Percentiles rank a stretch among this genome's conserved stretches.
Conservation (phyloP, 768 basidiomycete genomes). For the Kwoniella newhampshirensis region DNA sequence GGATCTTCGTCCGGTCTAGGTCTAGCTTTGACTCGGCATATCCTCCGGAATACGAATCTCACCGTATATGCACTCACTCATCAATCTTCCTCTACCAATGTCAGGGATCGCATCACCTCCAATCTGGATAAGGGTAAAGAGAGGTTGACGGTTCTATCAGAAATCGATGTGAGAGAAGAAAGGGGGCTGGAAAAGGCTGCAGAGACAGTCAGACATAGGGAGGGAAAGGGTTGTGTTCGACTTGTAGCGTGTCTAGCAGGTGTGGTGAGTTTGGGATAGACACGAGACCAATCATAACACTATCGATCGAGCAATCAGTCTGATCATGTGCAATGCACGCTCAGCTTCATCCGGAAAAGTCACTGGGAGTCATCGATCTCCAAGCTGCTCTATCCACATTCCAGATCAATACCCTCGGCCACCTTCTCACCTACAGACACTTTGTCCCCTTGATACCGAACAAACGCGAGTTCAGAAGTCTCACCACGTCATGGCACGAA, state of each 20-base stretch:
- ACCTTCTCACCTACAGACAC: slow-evolving; percentile 56
- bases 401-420: slow-evolving; percentile 56
- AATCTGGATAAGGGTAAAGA: slow-evolving; percentile 22
- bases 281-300: too few species aligned
- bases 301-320: too few species aligned
- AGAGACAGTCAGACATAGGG: slow-evolving; percentile 43
- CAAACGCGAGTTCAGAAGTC: slow-evolving; percentile 31
- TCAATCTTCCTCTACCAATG: slow-evolving; percentile 29
- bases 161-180: slow-evolving; percentile 53
- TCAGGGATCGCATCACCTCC: slow-evolving; percentile 30
- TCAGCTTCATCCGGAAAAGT: slow-evolving; percentile 57
- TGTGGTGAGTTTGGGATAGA: slow-evolving; percentile 50
- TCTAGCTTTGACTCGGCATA: slow-evolving; percentile 46
- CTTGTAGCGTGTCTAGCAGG: slow-evolving; percentile 55
- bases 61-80: slow-evolving; percentile 54
- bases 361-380: slow-evolving; percentile 48
- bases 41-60: slow-evolving; percentile 51
- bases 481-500: slow-evolving; percentile 7
- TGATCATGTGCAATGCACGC: too few species aligned
- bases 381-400: slow-evolving; percentile 48
- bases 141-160: slow-evolving; percentile 45
- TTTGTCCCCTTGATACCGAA: slow-evolving; percentile 55
- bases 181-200: slow-evolving; percentile 51
- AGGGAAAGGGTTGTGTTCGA: slow-evolving; percentile 50
- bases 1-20: slow-evolving; percentile 47